These are phyloP conservation scores for Suhomyces wounanorum DNA, from an alignment of 1,139 yeast genomes.

Conservation along the genomic window DNA sequence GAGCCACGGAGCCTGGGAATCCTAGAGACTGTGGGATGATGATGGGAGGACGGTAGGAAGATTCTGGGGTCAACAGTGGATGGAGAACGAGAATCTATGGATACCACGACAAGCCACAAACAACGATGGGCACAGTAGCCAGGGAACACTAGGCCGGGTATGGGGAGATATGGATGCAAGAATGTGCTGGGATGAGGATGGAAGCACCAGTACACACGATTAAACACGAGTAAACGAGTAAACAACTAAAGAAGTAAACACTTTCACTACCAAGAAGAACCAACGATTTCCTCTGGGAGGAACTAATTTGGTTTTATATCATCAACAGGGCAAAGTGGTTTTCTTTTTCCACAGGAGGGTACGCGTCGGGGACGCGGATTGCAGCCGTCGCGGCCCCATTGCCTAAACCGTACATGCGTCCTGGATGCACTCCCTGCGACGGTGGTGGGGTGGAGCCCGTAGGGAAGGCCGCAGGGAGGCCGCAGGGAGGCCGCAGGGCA, in stretches of 20 bases:
- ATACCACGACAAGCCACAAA: no score
- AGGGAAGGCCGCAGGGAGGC: no score
- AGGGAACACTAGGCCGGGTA: no score
- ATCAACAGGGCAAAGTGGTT: slow-evolving; percentile 1
- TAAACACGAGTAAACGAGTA: no score
- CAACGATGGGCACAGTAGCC: no score
- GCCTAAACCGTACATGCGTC: slow-evolving; percentile 1
- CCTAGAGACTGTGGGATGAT: no score
- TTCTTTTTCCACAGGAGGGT: slow-evolving; percentile 11
- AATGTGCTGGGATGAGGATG: background rate
- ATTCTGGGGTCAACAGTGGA: no score
- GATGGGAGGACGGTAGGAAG: no score
- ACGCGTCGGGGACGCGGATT: slow-evolving; percentile 14
- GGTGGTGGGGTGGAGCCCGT: background rate
- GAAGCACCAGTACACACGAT: background rate
- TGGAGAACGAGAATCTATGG: no score
- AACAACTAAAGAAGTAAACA: background rate
- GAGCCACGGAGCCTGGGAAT: background rate
- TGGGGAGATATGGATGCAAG: background rate
- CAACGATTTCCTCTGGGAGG: background rate
- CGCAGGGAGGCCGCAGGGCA: no score
- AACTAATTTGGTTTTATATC: slow-evolving; percentile 12
- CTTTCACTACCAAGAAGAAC: background rate
- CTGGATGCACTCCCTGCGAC: background rate
- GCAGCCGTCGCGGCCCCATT: slow-evolving; percentile 10